phyloP scores from a whole-genome alignment of 1,139 yeast genomes.

The Ogataea hybrid region DNA sequence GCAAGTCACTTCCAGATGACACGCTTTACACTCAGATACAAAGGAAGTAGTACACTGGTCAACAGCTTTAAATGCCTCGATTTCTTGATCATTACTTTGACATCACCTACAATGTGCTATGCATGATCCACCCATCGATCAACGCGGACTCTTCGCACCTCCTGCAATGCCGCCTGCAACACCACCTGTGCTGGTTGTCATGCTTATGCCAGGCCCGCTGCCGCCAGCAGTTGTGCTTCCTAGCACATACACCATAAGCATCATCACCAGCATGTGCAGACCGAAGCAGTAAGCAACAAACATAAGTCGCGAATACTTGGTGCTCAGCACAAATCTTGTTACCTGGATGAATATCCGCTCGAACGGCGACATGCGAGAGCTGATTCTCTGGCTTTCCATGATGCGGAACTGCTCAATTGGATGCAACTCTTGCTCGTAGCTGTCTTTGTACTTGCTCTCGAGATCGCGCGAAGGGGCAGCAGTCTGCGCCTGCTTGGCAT shows the following conservation, averaged over 20 bases:
- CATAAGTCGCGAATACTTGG: conserved; percentile 67
- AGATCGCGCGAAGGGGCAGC: conserved; percentile 38
- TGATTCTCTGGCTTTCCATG: conserved; percentile 73
- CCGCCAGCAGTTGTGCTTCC: conserved; percentile 36
- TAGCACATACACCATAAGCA: conserved; percentile 59
- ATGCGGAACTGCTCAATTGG: conserved; percentile 84
- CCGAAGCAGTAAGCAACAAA: conserved; percentile 74
- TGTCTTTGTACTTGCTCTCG: conserved; percentile 53
- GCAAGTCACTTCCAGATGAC: too few species aligned
- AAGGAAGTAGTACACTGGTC: too few species aligned
- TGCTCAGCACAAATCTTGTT: conserved; percentile 72
- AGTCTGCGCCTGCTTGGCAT: conserved; percentile 16
- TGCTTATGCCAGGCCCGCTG: conserved; percentile 18
- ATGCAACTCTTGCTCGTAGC: conserved; percentile 76
- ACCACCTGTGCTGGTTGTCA: conserved; percentile 27
- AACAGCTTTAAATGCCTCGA: not conserved
- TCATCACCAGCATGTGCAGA: conserved; percentile 71
- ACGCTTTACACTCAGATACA: too few species aligned
- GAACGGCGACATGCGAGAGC: conserved; percentile 68
- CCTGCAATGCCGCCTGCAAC: conserved; percentile 16
- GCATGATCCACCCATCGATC: not conserved
- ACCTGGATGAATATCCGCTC: conserved; percentile 77
- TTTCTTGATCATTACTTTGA: not conserved
- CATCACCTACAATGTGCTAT: not conserved
- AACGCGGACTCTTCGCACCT: not conserved